Conservation (phyloP, 805 yeast species). For the Lachancea cidri region DNA sequence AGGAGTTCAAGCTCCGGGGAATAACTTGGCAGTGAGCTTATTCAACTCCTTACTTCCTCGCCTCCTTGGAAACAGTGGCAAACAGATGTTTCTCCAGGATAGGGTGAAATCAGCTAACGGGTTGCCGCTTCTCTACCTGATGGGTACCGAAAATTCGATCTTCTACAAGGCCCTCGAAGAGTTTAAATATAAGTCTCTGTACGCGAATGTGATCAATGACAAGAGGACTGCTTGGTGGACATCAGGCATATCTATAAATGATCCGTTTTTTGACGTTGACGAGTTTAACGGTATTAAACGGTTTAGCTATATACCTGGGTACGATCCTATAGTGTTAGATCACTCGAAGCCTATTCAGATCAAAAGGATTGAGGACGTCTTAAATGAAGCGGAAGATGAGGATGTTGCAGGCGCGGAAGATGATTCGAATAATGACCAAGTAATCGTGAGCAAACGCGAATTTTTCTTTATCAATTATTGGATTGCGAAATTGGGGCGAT, state of each 20-base stretch:
- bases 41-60: conserved; percentile 63
- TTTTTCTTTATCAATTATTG: conserved; percentile 26
- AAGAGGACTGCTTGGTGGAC: conserved; percentile 82
- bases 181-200: conserved; percentile 53
- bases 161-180: conserved; percentile 50
- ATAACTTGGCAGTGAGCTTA: conserved; percentile 41
- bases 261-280: conserved; percentile 49
- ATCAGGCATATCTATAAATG: conserved; percentile 57
- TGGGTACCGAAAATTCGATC: conserved; percentile 59
- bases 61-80: conserved; percentile 65
- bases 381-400: background rate
- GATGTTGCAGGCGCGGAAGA: conserved; percentile 2
- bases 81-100: conserved; percentile 66
- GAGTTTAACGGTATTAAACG: conserved; percentile 41
- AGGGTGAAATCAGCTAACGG: conserved; percentile 17
- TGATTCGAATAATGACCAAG: background rate
- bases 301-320: conserved; percentile 44
- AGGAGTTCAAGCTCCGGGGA: conserved; percentile 58
- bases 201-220: conserved; percentile 77
- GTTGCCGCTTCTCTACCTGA: conserved; percentile 54
- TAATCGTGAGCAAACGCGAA: conserved; percentile 1
- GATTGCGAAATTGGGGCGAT: conserved; percentile 38
- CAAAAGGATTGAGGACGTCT: conserved; percentile 14
- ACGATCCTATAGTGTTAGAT: conserved; percentile 55
- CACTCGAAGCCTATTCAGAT: conserved; percentile 39